Evolutionary conservation across 345 rosid genomes (phyloP).

Genomic region (Eucalyptus brandiana): DNA sequence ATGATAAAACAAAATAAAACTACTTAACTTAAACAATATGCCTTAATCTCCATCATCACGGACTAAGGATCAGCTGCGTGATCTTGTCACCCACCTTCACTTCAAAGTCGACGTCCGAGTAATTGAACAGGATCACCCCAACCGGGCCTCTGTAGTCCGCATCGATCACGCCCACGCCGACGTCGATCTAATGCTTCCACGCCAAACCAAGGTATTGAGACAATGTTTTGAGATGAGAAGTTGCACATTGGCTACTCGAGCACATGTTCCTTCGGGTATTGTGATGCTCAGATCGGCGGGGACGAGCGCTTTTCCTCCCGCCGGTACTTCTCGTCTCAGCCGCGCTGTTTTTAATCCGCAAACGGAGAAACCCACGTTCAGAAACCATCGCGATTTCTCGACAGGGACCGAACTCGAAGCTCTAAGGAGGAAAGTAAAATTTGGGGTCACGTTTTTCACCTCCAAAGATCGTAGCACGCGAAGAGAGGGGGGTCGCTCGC

Average conservation of each 20-base stretch:
- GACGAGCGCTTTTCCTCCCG: not conserved
- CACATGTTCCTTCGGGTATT: constrained; percentile 58
- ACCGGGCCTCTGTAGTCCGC: not conserved
- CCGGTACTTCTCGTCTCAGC: constrained; percentile 47
- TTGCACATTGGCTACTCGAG: constrained; percentile 33
- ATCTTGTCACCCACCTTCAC: constrained; percentile 38
- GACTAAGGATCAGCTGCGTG: constrained; percentile 37
- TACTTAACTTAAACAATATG: too few relatives aligned
- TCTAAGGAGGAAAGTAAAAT: not conserved
- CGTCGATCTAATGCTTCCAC: constrained; percentile 72
- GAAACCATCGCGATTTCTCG: not conserved
- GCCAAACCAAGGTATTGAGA: constrained; percentile 4
- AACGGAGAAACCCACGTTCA: not conserved
- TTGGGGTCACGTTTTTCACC: not conserved
- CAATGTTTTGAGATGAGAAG: not conserved
- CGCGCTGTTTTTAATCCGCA: constrained; percentile 18
- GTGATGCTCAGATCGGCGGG: not conserved
- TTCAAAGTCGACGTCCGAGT: not conserved
- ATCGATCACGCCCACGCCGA: constrained; percentile 38
- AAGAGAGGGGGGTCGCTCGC: not conserved
- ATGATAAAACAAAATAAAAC: not conserved
- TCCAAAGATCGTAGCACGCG: constrained; percentile 21
- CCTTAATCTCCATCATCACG: too few relatives aligned
- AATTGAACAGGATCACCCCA: not conserved
- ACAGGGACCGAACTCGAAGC: too few relatives aligned